Base-by-base conservation (phyloP, 768 basidiomycete species). In the Cyclocybe cylindracea region DNA sequence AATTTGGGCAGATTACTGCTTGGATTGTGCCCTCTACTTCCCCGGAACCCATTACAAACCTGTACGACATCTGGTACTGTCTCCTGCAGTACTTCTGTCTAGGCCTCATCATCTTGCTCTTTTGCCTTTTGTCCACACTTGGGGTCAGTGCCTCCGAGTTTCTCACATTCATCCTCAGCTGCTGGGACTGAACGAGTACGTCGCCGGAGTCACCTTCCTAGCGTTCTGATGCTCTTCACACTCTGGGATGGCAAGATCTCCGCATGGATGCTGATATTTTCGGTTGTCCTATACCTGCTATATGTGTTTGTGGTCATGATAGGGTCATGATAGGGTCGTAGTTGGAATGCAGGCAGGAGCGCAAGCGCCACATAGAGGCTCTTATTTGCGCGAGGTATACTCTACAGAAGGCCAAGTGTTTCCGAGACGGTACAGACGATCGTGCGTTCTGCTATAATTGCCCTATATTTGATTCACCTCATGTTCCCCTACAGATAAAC, bases 71-170 rank as follows among this genome's bases (percentile, higher is more conserved):
- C 19, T 78, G 93, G 32, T 75, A 82, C 10, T 93, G 93, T 66
- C 75, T 91, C 14, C 75, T 74, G 37, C 61, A 67, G 10, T 94
- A 92, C 67, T 94, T 86, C 62, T 94, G 91, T 67, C 68, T 87
- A 1, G 70, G 75, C 37, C 79, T 94, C 55, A 55, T 91, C 8
- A 39, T 88, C 16, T 96, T 92, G 93, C 80, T 94, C 13, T 58
- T 85, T 24, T 97, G 98, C 75, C 85, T 99, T 48, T 98, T 99
- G 74, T 93, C 94, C 16, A 95, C 91, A 34, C 87, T 98, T 35
- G 94, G 94, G 3, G 96, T 97, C 66, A 87, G 86, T 57, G 94
- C 94, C 6, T 90, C 94, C 13, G 96, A 98, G 70, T 98, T 98
- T 73, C 98, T 98, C 78, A 94, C 91, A 46, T 95, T 94, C 1